Base-by-base conservation (phyloP, 2,329 filamentous ascomycete genomes). In the Chaetomiaceae sp. region DNA sequence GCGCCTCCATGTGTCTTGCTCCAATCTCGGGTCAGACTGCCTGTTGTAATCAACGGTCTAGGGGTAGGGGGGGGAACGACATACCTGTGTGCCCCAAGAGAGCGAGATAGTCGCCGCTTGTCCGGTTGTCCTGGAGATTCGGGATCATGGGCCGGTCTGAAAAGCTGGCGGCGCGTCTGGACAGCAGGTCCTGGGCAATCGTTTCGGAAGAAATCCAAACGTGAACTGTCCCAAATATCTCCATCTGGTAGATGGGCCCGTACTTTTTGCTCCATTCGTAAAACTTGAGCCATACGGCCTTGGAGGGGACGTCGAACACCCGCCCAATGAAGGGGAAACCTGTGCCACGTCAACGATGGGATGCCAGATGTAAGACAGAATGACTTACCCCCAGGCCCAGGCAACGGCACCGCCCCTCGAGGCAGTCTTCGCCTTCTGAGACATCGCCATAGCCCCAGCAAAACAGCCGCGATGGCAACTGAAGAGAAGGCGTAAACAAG, bases 161-260 rank as follows among this genome's bases (percentile, higher is more conserved):
- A 61, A 76, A 76, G 58, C 73, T 74, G 25, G 61, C 49, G 2
- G 70, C 69, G 14, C 72, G 62, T 33, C 70, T 68, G 16, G 73
- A 67, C 5, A 77, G 65, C 5, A 77, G 63, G 44, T 77, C 74
- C 32, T 72, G 65, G 21, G 73, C 74, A n/a, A 76, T 62, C 36
- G 67, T 53, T 57, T 76, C 73, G 1, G 70, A 72, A 8, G 73
- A 74, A 47, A 77, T 76, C 74, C 74, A 76, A 41, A 77, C 69
- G 55, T 76, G 74, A 4, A 70, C 66, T 3, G 66, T 67, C 18
- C 74, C 74, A 34, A 77, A 76, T 18, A 75, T 73, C 53, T 74
- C 65, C 42, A 69, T 71, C 59, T 74, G 67, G 58, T 75, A 76
- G 50, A 77, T 76, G 7, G 74, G 73, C 1, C 74, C 74, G 53